Conservation (phyloP, 2,329 filamentous ascomycete genomes). For the Aschersonia sp. region DNA sequence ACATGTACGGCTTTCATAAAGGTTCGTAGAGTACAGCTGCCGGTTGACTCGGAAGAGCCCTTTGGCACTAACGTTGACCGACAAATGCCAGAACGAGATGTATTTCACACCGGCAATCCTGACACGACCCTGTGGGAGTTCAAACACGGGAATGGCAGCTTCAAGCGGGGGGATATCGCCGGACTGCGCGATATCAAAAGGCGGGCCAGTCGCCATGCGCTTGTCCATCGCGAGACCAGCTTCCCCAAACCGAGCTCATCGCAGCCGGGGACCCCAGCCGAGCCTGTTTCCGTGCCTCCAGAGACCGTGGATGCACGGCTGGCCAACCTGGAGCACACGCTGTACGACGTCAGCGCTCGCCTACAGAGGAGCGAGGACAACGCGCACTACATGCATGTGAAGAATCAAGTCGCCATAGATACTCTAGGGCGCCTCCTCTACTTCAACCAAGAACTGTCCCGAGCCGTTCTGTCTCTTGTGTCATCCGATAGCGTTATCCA, state of each 20-base stretch:
- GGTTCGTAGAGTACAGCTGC: conserved; percentile 33
- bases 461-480: conserved; percentile 57
- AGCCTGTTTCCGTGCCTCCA: conserved; percentile 54
- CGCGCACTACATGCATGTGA: conserved; percentile 62
- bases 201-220: conserved; percentile 77
- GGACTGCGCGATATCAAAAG: conserved; percentile 92
- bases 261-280: conserved; percentile 72
- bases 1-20: conserved; percentile 99
- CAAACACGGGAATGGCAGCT: conserved; percentile 93
- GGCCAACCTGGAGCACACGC: conserved; percentile 59
- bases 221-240: conserved; percentile 86
- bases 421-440: conserved; percentile 55
- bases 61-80: neutral
- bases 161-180: conserved; percentile 85
- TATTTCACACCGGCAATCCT: conserved; percentile 88
- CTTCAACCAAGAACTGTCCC: conserved; percentile 75
- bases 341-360: conserved; percentile 66
- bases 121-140: conserved; percentile 97
- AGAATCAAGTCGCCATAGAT: conserved; percentile 71
- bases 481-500: conserved; percentile 65
- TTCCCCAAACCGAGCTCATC: conserved; percentile 60
- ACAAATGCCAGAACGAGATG: conserved; percentile 64
- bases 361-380: conserved; percentile 74
- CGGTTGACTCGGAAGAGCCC: neutral
- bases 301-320: conserved; percentile 68